Conservation (phyloP, 139 green algal species). For the Spirogloea muscicola region DNA sequence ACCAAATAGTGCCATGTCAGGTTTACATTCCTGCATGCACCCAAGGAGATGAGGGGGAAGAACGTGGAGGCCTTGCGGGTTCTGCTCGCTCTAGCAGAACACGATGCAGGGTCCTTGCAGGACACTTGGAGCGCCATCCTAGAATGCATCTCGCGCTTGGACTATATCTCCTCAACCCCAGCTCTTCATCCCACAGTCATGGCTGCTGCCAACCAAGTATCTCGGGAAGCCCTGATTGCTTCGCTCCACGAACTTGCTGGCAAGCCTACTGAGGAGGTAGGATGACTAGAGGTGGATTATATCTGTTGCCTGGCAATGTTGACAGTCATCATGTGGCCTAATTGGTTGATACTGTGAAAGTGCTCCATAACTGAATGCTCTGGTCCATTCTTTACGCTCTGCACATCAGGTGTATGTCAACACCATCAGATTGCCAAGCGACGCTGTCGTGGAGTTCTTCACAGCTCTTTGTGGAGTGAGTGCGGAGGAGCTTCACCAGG, state of each 20-base stretch:
- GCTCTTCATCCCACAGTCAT: background rate
- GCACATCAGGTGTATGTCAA: background rate
- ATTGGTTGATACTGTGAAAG: background rate
- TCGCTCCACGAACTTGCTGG: slow-evolving; percentile 3
- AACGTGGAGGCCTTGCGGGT: slow-evolving; percentile 57
- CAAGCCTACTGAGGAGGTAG: background rate
- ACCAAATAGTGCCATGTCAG: no score
- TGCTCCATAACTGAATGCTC: background rate
- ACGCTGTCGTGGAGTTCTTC: slow-evolving; percentile 63
- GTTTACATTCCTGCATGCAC: slow-evolving; percentile 70
- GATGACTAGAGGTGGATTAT: background rate
- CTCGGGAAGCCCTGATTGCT: slow-evolving; percentile 5
- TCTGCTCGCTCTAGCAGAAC: slow-evolving; percentile 27
- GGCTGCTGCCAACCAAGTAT: background rate
- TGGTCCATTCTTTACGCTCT: background rate
- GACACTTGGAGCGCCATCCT: slow-evolving; percentile 4
- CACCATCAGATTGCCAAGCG: background rate
- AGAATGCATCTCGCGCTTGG: slow-evolving; percentile 11
- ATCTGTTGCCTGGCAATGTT: no score
- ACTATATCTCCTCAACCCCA: slow-evolving; percentile 13
- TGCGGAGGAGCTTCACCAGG: slow-evolving; percentile 60
- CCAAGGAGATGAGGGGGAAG: slow-evolving; percentile 71
- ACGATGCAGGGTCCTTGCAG: slow-evolving; percentile 7
- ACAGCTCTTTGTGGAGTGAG: slow-evolving; percentile 62
- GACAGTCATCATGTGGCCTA: no score